Base-by-base conservation (phyloP, 2,329 filamentous ascomycete species). In the Exophiala aquamarina region DNA sequence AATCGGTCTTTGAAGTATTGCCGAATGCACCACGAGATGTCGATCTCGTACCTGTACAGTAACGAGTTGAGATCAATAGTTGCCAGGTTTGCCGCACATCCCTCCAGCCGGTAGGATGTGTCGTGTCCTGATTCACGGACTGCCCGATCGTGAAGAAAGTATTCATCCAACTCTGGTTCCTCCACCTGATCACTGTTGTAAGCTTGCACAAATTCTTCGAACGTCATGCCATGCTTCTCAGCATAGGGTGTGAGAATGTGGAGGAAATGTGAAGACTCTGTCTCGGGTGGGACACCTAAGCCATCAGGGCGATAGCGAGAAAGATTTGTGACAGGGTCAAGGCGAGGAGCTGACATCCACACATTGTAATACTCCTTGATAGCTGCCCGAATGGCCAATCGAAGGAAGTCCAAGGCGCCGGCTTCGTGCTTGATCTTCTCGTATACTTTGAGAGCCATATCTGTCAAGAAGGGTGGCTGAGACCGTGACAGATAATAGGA, bases 81-180 rank as follows among this genome's bases (percentile, higher is more conserved):
- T 9, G 91, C 93, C 19, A 97, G 75, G 63, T 96, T 83, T 9
- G 89, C 93, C 60, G 87, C 91, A 18, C 94, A 79, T 37, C 83
- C 85, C 70, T 97, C 93, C 15, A 98, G 77, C 14, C 93, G 88
- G 70, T 97, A 97, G 13, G 88, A 88, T 2, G 93, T 98, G 65
- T 98, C 93, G 67, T 98, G 93, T 10, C 93, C 93, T 14, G 92
- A 96, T 69, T 98, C 93, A 57, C 93, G 86, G 26, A 97, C 91
- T 2, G 92, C 91, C 50, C 93, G 87, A 65, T 98, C 93, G 66
- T 98, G 93, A 63, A 95, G 72, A 71, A 97, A 97, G 70, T 97
- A 98, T 37, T 91, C 83, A 62, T 98, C 93, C 11, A 98, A 76
- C 54, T 95, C 89, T 0, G 91, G 90, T 70, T 97, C 92, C 37